A percentile compares a stretch with the other conserved stretches of the same genome.
These are phyloP conservation scores for Scytalidium sp. DNA, from an alignment of 2,329 filamentous ascomycete species.

Conservation along the genomic window DNA sequence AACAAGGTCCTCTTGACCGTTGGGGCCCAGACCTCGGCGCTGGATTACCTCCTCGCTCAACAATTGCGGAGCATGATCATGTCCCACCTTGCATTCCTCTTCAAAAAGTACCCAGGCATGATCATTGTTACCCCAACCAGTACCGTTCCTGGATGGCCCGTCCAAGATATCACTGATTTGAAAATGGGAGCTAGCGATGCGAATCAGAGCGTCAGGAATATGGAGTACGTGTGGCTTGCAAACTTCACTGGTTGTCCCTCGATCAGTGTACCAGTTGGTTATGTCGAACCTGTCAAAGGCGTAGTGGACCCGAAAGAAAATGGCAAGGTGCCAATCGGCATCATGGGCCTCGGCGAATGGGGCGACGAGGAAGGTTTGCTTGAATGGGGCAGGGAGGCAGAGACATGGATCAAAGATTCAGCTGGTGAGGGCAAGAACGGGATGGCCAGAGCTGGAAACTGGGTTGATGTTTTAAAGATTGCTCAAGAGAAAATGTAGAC, in stretches of 20 bases:
- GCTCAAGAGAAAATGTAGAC: slow-evolving; percentile 28
- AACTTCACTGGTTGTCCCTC: slow-evolving; percentile 80
- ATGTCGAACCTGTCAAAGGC: slow-evolving; percentile 38
- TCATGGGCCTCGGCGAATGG: slow-evolving; percentile 67
- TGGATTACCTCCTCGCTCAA: slow-evolving; percentile 71
- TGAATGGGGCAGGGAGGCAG: slow-evolving; percentile 55
- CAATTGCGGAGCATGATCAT: slow-evolving; percentile 74
- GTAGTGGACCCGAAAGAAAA: slow-evolving; percentile 34
- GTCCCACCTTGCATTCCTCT: slow-evolving; percentile 73
- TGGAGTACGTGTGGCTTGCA: slow-evolving; percentile 83
- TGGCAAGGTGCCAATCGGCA: slow-evolving; percentile 57
- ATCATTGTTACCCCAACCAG: slow-evolving; percentile 77
- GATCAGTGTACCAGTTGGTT: slow-evolving; percentile 73
- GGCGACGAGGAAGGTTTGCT: slow-evolving; percentile 62
- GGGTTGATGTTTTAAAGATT: slow-evolving; percentile 54
- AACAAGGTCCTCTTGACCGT: slow-evolving; percentile 70
- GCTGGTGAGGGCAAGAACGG: slow-evolving; percentile 44
- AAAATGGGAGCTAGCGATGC: slow-evolving; percentile 73
- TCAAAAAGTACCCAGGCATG: slow-evolving; percentile 67
- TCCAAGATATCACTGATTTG: slow-evolving; percentile 53
- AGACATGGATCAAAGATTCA: slow-evolving; percentile 49
- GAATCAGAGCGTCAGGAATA: slow-evolving; percentile 70
- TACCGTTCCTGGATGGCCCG: slow-evolving; percentile 70
- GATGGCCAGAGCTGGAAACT: slow-evolving; percentile 44
- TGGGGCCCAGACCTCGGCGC: slow-evolving; percentile 59